A percentile compares a stretch with the other conserved stretches of the same genome.
phyloP scores from a whole-genome alignment of 371 early-diverging fungal species.

The Catenaria anguillulae region DNA sequence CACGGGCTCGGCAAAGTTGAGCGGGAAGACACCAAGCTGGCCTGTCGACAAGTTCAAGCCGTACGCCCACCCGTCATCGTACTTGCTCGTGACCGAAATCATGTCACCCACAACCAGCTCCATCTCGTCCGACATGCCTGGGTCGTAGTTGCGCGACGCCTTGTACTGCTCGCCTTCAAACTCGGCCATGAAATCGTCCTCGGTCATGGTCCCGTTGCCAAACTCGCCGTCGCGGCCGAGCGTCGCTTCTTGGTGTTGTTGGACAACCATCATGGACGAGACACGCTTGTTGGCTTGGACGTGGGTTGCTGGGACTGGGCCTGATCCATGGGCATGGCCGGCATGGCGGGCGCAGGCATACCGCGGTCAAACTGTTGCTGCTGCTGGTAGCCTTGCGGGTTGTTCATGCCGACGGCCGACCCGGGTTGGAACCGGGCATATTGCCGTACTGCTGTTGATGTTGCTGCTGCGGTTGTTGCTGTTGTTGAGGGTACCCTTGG shows the following conservation, averaged over 20 bases:
- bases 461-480: not conserved
- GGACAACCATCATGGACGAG: not conserved
- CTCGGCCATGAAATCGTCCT: not conserved
- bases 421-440: no score
- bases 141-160: slow-evolving; percentile 32
- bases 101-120: slow-evolving; percentile 46
- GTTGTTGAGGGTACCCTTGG: not conserved
- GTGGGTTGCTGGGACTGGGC: no score
- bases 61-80: slow-evolving; percentile 3
- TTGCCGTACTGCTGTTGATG: no score
- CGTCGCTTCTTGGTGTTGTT: not conserved
- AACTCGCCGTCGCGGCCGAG: not conserved
- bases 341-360: not conserved
- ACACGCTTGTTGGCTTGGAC: not conserved
- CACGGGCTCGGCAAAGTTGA: not conserved
- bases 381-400: not conserved
- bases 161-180: not conserved
- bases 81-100: slow-evolving; percentile 37
- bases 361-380: no score
- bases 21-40: slow-evolving; percentile 1
- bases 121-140: slow-evolving; percentile 48
- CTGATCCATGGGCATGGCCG: no score
- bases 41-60: slow-evolving; percentile 1
- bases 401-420: not conserved
- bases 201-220: no score